phyloP scores from a whole-genome alignment of 352 stramenopile species.

The Pythium aquatile region DNA sequence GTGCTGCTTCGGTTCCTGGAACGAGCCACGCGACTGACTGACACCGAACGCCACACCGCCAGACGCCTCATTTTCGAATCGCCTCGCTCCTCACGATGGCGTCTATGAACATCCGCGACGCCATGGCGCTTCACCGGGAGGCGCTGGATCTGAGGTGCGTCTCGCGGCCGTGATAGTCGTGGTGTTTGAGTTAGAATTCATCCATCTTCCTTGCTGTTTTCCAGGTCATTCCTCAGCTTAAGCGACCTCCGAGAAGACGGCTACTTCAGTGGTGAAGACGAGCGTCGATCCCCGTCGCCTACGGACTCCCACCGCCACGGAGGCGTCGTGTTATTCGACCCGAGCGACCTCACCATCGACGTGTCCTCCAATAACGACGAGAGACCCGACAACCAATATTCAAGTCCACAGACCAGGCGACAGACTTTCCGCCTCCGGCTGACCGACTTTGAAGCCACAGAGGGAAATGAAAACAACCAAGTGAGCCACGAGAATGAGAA shows the following conservation, averaged over 20 bases:
- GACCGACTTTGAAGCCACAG: constrained; percentile 3
- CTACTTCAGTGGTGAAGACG: constrained; percentile 4
- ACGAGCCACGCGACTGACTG: background rate
- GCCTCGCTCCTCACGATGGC: constrained; percentile 12
- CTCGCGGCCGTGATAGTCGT: background rate
- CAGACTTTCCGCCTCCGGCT: constrained; percentile 11
- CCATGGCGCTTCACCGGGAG: constrained; percentile 23
- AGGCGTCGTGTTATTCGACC: constrained; percentile 28
- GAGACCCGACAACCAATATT: background rate
- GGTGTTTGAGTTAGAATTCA: background rate
- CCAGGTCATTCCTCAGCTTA: constrained; percentile 12
- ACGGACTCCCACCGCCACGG: constrained; percentile 11
- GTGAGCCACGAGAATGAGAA: constrained; percentile 27
- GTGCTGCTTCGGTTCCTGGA: background rate
- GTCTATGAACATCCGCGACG: constrained; percentile 19
- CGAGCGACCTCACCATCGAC: constrained; percentile 5
- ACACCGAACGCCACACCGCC: background rate
- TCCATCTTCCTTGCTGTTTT: background rate
- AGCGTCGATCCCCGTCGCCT: constrained; percentile 20
- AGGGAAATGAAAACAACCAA: constrained; percentile 18
- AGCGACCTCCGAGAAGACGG: background rate
- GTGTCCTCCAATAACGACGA: background rate
- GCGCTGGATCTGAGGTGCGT: constrained; percentile 21
- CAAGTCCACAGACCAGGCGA: background rate
- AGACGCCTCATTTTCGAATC: background rate